Base-by-base conservation (phyloP, 768 basidiomycete genomes). In the Lactarius hatsudake region DNA sequence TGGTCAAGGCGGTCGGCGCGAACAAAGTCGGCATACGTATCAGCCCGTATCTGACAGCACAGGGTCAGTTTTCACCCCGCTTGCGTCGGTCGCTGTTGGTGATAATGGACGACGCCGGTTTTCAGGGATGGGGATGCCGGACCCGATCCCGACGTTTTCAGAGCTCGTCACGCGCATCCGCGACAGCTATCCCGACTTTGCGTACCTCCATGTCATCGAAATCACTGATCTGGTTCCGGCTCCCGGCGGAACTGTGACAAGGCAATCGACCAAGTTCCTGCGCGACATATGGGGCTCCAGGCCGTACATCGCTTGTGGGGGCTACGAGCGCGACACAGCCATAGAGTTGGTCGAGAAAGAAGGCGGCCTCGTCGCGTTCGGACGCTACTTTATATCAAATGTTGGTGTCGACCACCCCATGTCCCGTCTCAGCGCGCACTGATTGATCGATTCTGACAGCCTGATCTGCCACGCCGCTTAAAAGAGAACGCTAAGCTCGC, bases 1-100 rank as follows among this genome's bases (percentile, higher is more conserved):
- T 80, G 56, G 63, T 71, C 42, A 68, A 71, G 4, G 78, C 78
- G 13, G 73, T 80, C 62, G 81, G 81, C 2, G 72, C 74, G 34
- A 74, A 78, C 26, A 73, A 73, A 42, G 74, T 75, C 45, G 80
- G 75, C 7, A 72, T 81, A 55, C 77, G 79, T 7, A 36, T 80
- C 23, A 74, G 75, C 64, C 78, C 74, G n/a, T 78, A 59, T 63
- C 56, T 53, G 17, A 65, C 42, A 0, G 38, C 30, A 40, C 63
- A 61, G n/a, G 59, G 57, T 68, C 48, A n/a, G 36, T 38, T 38
- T 38, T 26, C 23, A 15, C 38, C 40, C 38, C 40, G 40, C 40
- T 40, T 38, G 36, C 12, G 36, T 38, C 36, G 36, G 36, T 38
- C 7, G 4, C 36, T 12, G 36, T 38, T 38, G 36, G 10, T 12